Evolutionary conservation across 2,329 filamentous ascomycete species (phyloP), one percentile per base, ranked within the genome.

Genomic region (Fusarium illudens): DNA sequence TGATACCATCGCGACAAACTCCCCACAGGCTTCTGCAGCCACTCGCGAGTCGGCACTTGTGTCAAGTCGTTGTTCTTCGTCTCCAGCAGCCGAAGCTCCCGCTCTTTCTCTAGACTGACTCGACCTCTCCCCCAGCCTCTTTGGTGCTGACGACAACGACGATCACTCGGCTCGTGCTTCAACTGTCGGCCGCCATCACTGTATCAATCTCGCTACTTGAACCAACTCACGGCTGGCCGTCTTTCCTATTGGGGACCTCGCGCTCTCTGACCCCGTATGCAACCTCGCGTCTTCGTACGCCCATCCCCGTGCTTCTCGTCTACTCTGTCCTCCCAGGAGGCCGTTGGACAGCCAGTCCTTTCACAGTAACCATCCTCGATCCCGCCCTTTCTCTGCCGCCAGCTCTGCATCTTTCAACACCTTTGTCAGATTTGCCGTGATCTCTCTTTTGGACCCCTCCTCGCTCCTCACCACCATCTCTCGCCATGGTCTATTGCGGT

Each of bases 401-500:
- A 32, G 37, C 39, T 51, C 37, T 42, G 62, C 29, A 36, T 58
- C 57, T 56, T 46, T 19, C 27, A 59, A 46, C 25, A 46, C 13
- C 25, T 36, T 53, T 39, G 34, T 22, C 42, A 52, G 54, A 20
- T 53, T 36, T 30, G 52, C 37, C 27, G 33, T 36, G 22, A 48
- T 52, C 46, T 17, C 22, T 30, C 37, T 39, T n/a, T 29, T 46
- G 9, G 29, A 12, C 46, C 27, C 46, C 25, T 52, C n/a, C 29
- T 34, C 39, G 4, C 39, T 33, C 48, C 37, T 39, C 30, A 46
- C 42, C 33, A 48, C 36, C 37, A 53, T 39, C 55, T 8, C 22
- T 60, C 77, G 79, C 62, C 67, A 90, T 90, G 88, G 88, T 89
- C 12, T 90, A 89, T 71, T 88, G 86, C 64, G 88, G 88, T 39